These are phyloP conservation scores for Pleurotus eryngii DNA, from an alignment of 768 basidiomycete genomes.

Conservation along the genomic window DNA sequence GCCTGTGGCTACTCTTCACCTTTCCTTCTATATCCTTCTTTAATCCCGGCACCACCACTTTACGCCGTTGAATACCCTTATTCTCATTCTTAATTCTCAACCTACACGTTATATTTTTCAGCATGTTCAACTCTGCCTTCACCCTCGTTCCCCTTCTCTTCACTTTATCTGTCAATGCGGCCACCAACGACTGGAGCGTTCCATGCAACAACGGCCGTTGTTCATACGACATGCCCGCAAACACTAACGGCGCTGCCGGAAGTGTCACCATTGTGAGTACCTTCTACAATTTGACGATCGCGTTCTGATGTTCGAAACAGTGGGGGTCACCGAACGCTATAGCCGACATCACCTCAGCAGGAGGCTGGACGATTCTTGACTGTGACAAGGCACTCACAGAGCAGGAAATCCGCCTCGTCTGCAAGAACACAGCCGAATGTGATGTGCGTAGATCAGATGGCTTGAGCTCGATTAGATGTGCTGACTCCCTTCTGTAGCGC, in stretches of 20 bases:
- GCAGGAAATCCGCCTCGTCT: conserved; percentile 8
- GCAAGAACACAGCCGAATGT: conserved; percentile 11
- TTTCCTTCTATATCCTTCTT: background rate
- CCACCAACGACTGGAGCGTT: background rate
- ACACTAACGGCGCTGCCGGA: background rate
- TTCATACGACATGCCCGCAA: conserved; percentile 11
- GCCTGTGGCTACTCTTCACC: conserved; percentile 1
- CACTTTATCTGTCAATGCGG: background rate
- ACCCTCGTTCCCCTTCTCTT: background rate
- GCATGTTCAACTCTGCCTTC: conserved; percentile 1
- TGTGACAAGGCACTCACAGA: background rate
- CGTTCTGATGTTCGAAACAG: conserved; percentile 2
- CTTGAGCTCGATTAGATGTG: conserved; percentile 26
- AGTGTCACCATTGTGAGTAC: conserved; percentile 10
- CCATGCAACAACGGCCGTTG: conserved; percentile 10
- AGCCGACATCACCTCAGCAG: conserved; percentile 1
- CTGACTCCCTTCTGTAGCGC: conserved; percentile 37
- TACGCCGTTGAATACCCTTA: conserved; percentile 1
- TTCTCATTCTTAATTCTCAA: background rate
- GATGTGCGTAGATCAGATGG: conserved; percentile 30
- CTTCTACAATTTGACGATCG: background rate
- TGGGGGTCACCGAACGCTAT: conserved; percentile 1
- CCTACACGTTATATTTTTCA: background rate
- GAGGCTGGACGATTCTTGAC: conserved; percentile 1
- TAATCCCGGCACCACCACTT: background rate